Percentiles rank a stretch among this genome's conserved stretches.
These are phyloP conservation scores for Iodosphaeria phyllophila DNA, from an alignment of 2,329 filamentous ascomycete species.

Conservation along the genomic window DNA sequence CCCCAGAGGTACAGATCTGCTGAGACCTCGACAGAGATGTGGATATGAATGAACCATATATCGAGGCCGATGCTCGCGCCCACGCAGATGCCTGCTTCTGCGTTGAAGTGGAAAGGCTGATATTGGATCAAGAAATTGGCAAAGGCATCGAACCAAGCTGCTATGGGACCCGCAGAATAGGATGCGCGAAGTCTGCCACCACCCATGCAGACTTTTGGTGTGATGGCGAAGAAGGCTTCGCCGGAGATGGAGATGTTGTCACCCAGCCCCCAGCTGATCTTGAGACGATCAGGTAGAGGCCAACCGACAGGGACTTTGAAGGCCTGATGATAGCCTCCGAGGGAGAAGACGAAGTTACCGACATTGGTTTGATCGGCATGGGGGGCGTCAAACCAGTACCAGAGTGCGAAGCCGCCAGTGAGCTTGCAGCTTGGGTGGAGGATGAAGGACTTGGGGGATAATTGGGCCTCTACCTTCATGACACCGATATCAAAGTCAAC, in stretches of 20 bases:
- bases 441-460: constrained; percentile 21
- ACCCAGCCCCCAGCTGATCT: constrained; percentile 17
- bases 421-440: constrained; percentile 20
- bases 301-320: constrained; percentile 16
- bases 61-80: constrained; percentile 11
- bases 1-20: constrained; percentile 12
- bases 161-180: constrained; percentile 11
- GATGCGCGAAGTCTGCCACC: constrained; percentile 16
- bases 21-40: constrained; percentile 11
- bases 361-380: constrained; percentile 4
- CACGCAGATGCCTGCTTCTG: constrained; percentile 11
- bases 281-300: constrained; percentile 18
- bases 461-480: constrained; percentile 18
- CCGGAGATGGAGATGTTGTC: constrained; percentile 15
- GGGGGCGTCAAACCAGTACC: constrained; percentile 16
- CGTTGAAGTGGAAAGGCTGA: constrained; percentile 17
- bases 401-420: constrained; percentile 21
- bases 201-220: constrained; percentile 22
- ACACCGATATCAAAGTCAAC: constrained; percentile 17
- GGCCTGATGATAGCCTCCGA: constrained; percentile 24
- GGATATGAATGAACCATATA: constrained; percentile 9
- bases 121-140: constrained; percentile 22
- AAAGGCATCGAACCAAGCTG: constrained; percentile 20
- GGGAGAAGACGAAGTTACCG: constrained; percentile 24
- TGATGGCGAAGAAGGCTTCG: constrained; percentile 25